Conservation (phyloP, 495 filamentous ascomycete species). For the Talaromyces borbonicus region DNA sequence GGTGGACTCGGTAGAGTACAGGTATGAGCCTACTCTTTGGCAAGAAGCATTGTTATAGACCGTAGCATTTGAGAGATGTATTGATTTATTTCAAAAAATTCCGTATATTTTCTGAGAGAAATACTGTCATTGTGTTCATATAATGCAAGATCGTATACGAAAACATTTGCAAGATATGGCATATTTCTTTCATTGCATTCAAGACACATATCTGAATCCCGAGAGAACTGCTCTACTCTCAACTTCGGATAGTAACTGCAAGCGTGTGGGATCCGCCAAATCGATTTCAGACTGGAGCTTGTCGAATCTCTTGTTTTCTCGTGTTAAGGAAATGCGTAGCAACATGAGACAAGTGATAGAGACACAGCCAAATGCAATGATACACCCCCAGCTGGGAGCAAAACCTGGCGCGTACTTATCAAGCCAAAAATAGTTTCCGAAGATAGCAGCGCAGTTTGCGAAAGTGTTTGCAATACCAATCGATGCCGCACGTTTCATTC, state of each 20-base stretch:
- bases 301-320: constrained; percentile 13
- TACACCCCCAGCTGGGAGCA: constrained; percentile 13
- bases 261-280: constrained; percentile 6
- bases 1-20: no score
- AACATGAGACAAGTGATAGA: constrained; percentile 12
- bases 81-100: no score
- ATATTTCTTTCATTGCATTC: no score
- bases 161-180: no score
- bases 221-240: constrained; percentile 12
- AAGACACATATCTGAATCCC: constrained; percentile 13
- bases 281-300: constrained; percentile 8
- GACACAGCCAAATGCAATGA: constrained; percentile 13
- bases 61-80: no score
- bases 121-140: no score
- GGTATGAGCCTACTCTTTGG: no score
- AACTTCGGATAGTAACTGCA: constrained; percentile 9
- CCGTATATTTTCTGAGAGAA: no score
- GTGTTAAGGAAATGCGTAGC: constrained; percentile 9
- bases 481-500: constrained; percentile 7
- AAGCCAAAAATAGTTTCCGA: constrained; percentile 13
- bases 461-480: constrained; percentile 11
- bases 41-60: no score
- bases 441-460: constrained; percentile 9
- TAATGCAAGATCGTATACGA: no score
- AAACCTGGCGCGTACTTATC: constrained; percentile 13